These are phyloP conservation scores for Exophiala lecanii-corni DNA, from an alignment of 2,329 filamentous ascomycete species.

Conservation along the genomic window DNA sequence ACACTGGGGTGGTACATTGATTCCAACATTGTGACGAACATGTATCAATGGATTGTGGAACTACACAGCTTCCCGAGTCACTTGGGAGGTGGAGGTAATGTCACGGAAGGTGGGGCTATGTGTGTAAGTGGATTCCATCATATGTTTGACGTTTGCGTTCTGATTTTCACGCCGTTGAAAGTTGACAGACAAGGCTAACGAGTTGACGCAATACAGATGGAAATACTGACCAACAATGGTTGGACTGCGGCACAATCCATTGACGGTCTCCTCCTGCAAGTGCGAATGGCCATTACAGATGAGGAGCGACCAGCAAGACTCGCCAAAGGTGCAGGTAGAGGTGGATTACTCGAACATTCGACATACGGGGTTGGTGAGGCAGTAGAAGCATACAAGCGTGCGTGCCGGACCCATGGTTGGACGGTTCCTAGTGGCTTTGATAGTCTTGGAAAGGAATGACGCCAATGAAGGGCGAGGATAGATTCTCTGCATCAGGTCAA, in stretches of 20 bases:
- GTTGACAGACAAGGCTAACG: neutral
- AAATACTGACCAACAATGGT: slow-evolving; percentile 75
- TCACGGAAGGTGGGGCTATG: slow-evolving; percentile 78
- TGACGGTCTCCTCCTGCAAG: slow-evolving; percentile 74
- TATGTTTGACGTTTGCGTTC: no score
- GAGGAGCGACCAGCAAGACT: slow-evolving; percentile 71
- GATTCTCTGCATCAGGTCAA: neutral
- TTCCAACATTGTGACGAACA: slow-evolving; percentile 59
- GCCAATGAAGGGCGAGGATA: neutral
- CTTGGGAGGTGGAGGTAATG: slow-evolving; percentile 78
- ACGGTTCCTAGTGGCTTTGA: slow-evolving; percentile 59
- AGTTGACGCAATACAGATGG: slow-evolving; percentile 54
- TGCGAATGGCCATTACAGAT: slow-evolving; percentile 69
- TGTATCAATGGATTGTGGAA: slow-evolving; percentile 90
- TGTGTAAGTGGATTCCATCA: slow-evolving; percentile 43
- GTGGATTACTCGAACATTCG: neutral
- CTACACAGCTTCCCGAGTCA: slow-evolving; percentile 71
- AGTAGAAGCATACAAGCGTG: slow-evolving; percentile 66
- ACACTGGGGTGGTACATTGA: slow-evolving; percentile 83
- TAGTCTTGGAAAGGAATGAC: slow-evolving; percentile 9
- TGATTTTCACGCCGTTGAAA: no score
- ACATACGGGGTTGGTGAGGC: slow-evolving; percentile 69
- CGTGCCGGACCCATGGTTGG: slow-evolving; percentile 69
- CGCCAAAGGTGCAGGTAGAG: neutral
- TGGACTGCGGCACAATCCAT: slow-evolving; percentile 72